phyloP scores from a whole-genome alignment of 495 filamentous ascomycete genomes.

The Tetracladium setigerum region DNA sequence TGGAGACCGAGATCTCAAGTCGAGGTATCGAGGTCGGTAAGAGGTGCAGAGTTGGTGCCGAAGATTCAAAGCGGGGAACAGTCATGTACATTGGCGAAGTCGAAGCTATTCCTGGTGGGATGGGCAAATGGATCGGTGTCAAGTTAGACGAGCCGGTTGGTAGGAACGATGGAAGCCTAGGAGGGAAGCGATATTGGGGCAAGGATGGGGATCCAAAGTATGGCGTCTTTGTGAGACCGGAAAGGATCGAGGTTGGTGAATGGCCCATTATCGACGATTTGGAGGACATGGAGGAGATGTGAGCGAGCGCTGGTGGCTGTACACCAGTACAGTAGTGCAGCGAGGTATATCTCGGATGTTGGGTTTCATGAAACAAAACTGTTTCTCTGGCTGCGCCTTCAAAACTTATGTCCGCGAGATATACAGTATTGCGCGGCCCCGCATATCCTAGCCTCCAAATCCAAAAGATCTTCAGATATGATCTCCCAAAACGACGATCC shows the following conservation, averaged over 20 bases:
- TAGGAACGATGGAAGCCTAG: slow-evolving; percentile 82
- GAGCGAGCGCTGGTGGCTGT: slow-evolving; percentile 11
- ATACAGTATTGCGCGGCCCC: too few species aligned
- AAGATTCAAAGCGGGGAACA: slow-evolving; percentile 72
- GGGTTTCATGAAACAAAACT: too few species aligned
- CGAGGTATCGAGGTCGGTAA: slow-evolving; percentile 58
- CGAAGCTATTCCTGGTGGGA: slow-evolving; percentile 63
- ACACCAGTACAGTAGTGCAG: too few species aligned
- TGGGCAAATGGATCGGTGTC: slow-evolving; percentile 78
- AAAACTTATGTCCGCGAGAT: too few species aligned
- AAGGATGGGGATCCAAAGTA: slow-evolving; percentile 54
- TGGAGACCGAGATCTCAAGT: slow-evolving; percentile 55
- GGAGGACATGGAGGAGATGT: slow-evolving; percentile 87
- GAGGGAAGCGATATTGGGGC: slow-evolving; percentile 70
- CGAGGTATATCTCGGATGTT: too few species aligned
- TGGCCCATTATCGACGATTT: slow-evolving; percentile 67
- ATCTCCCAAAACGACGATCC: too few species aligned
- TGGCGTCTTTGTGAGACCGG: slow-evolving; percentile 84
- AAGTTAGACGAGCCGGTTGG: slow-evolving; percentile 80
- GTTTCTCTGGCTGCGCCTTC: too few species aligned
- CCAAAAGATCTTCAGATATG: too few species aligned
- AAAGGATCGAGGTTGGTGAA: slow-evolving; percentile 83
- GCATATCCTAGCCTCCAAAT: too few species aligned
- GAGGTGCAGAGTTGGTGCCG: slow-evolving; percentile 53
- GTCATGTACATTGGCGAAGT: slow-evolving; percentile 79